Conservation (phyloP, 2,329 filamentous ascomycete genomes). For the Calonectria hongkongensis region DNA sequence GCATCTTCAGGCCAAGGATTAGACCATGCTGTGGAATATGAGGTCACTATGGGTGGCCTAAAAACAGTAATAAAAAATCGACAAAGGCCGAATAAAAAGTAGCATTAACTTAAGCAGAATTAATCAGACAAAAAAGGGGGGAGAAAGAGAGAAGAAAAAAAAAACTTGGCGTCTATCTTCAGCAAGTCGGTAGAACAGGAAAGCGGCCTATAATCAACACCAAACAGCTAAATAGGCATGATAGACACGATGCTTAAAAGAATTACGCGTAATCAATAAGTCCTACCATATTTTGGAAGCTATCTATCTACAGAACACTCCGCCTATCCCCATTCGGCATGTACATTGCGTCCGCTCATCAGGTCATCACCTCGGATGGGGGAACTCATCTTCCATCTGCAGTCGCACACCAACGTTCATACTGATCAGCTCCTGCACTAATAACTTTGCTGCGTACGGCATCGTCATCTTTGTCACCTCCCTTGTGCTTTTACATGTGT, state of each 20-base stretch:
- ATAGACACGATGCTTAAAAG: neutral
- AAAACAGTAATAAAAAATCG: constrained; percentile 55
- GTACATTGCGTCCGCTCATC: constrained; percentile 23
- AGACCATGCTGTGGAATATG: constrained; percentile 79
- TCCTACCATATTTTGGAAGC: constrained; percentile 4
- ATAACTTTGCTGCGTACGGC: constrained; percentile 96
- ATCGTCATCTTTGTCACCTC: constrained; percentile 95
- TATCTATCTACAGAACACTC: constrained; percentile 21
- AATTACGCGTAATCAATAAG: constrained; percentile 27
- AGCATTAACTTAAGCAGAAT: neutral
- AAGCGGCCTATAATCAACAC: neutral
- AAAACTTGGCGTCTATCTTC: no score
- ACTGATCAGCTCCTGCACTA: constrained; percentile 96
- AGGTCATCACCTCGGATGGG: constrained; percentile 70
- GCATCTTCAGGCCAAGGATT: constrained; percentile 69
- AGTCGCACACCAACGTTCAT: constrained; percentile 99
- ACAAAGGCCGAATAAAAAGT: constrained; percentile 5
- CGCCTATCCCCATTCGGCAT: constrained; percentile 12
- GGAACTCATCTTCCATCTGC: constrained; percentile 96
- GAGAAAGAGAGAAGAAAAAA: no score
- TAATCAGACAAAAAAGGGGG: neutral
- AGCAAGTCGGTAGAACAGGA: no score
- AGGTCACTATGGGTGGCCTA: constrained; percentile 82
- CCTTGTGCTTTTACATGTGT: constrained; percentile 90
- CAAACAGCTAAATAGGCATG: neutral